These are phyloP conservation scores for Pecoramyces ruminantium DNA, from an alignment of 192 early-diverging fungal genomes.

Conservation along the genomic window DNA sequence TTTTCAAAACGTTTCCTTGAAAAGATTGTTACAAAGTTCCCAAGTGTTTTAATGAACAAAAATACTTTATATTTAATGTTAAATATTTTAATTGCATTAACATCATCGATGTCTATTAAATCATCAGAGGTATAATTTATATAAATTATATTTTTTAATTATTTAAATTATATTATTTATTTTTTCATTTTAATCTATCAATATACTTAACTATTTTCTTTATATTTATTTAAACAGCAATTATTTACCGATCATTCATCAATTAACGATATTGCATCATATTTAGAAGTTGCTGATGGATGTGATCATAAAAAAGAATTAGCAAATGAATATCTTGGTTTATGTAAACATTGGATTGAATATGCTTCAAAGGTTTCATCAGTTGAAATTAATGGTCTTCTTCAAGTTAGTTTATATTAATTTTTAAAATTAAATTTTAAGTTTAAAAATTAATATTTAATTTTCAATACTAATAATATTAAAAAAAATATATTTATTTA, in stretches of 20 bases:
- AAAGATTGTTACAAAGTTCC: not conserved
- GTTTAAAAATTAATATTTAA: too few relatives aligned
- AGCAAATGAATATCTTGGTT: constrained; percentile 32
- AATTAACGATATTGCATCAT: not conserved
- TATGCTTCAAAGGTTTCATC: constrained; percentile 40
- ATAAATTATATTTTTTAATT: not conserved
- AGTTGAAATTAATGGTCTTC: constrained; percentile 24
- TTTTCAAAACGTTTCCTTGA: constrained; percentile 21
- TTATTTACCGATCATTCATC: not conserved
- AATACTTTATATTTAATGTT: not conserved
- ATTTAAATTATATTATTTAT: not conserved
- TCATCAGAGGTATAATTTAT: not conserved
- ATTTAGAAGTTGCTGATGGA: constrained; percentile 50
- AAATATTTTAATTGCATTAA: not conserved
- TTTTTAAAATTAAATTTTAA: too few relatives aligned
- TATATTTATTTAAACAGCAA: constrained; percentile 30
- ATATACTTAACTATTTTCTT: constrained; percentile 28
- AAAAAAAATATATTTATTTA: too few relatives aligned
- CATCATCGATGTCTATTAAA: not conserved
- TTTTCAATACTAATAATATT: too few relatives aligned
- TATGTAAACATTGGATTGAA: constrained; percentile 49
- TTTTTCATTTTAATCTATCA: constrained; percentile 3
- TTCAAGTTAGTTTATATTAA: constrained; percentile 24
- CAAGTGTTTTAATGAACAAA: not conserved
- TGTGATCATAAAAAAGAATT: constrained; percentile 52